Evolutionary conservation across 2,329 filamentous ascomycete species (phyloP).

Genomic region (Calonectria pauciramosa): DNA sequence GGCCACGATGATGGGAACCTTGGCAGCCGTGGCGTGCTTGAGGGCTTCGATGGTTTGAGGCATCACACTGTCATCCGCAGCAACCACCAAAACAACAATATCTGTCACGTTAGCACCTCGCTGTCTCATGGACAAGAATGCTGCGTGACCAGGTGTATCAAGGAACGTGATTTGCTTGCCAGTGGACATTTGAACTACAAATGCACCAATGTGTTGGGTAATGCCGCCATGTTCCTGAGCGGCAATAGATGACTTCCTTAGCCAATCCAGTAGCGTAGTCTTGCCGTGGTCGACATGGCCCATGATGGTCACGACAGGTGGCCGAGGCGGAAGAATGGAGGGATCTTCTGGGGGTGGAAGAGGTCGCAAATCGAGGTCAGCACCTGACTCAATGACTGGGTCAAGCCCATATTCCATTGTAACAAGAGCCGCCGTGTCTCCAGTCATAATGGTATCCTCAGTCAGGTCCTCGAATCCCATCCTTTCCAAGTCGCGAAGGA

Average conservation of each 20-base stretch:
- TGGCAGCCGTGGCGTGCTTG: slow-evolving; percentile 89
- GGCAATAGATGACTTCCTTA: slow-evolving; percentile 92
- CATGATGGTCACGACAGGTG: slow-evolving; percentile 99
- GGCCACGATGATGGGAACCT: slow-evolving; percentile 96
- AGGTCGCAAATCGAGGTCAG: slow-evolving; percentile 78
- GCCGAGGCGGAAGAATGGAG: slow-evolving; percentile 77
- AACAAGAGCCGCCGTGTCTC: slow-evolving; percentile 90
- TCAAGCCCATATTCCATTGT: slow-evolving; percentile 95
- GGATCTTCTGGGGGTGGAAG: slow-evolving; percentile 78
- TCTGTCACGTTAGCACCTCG: slow-evolving; percentile 96
- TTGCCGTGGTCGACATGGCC: slow-evolving; percentile 99
- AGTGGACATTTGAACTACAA: slow-evolving; percentile 88
- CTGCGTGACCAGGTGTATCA: slow-evolving; percentile 95
- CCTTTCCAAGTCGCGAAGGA: slow-evolving; percentile 81
- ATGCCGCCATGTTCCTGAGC: slow-evolving; percentile 96
- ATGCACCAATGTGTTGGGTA: slow-evolving; percentile 98
- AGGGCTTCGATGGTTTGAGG: slow-evolving; percentile 97
- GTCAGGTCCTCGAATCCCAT: slow-evolving; percentile 91
- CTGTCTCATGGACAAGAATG: slow-evolving; percentile 95
- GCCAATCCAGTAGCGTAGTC: slow-evolving; percentile 93
- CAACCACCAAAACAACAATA: slow-evolving; percentile 95
- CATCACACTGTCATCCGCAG: slow-evolving; percentile 97
- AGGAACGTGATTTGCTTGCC: slow-evolving; percentile 96
- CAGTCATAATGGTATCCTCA: slow-evolving; percentile 87
- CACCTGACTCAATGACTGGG: slow-evolving; percentile 78